Percentiles rank a stretch among this genome's conserved stretches.
These are phyloP conservation scores for Dactylellina cionopaga DNA, from an alignment of 2,329 filamentous ascomycete species.

Conservation along the genomic window DNA sequence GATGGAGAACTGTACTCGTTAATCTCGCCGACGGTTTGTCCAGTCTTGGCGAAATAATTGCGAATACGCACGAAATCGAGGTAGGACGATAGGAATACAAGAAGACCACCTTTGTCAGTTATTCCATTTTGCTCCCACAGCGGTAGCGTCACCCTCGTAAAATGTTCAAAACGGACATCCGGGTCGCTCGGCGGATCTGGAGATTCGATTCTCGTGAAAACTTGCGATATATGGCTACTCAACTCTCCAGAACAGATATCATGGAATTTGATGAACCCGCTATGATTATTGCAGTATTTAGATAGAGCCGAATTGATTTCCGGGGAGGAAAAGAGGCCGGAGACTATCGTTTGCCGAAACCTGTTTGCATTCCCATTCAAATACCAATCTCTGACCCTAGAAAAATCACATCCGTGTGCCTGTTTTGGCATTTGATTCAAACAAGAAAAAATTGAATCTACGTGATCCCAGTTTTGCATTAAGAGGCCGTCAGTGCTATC, in stretches of 20 bases:
- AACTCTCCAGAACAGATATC: slow-evolving; percentile 71
- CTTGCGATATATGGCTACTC: slow-evolving; percentile 79
- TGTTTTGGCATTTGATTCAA: slow-evolving; percentile 90
- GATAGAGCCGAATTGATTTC: slow-evolving; percentile 84
- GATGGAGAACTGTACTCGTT: slow-evolving; percentile 85
- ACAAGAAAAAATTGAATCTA: slow-evolving; percentile 89
- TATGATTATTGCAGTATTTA: slow-evolving; percentile 79
- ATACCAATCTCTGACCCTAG: slow-evolving; percentile 88
- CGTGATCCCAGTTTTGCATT: slow-evolving; percentile 99
- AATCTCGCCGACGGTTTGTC: slow-evolving; percentile 76
- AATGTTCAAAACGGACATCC: slow-evolving; percentile 89
- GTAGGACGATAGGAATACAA: slow-evolving; percentile 92
- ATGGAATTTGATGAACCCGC: slow-evolving; percentile 79
- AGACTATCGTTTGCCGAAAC: slow-evolving; percentile 84
- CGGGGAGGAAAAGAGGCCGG: slow-evolving; percentile 85
- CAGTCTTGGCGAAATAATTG: slow-evolving; percentile 77
- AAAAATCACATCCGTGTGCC: slow-evolving; percentile 91
- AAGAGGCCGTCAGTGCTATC: slow-evolving; percentile 92
- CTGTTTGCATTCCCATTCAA: slow-evolving; percentile 83
- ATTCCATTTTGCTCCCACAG: slow-evolving; percentile 67
- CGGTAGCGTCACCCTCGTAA: slow-evolving; percentile 82
- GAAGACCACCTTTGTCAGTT: slow-evolving; percentile 70
- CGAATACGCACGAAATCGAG: slow-evolving; percentile 93
- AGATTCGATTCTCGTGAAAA: slow-evolving; percentile 85
- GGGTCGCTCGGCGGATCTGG: slow-evolving; percentile 77